These are phyloP conservation scores for Ascochyta lentis DNA, from an alignment of 2,329 filamentous ascomycete species.

Conservation along the genomic window DNA sequence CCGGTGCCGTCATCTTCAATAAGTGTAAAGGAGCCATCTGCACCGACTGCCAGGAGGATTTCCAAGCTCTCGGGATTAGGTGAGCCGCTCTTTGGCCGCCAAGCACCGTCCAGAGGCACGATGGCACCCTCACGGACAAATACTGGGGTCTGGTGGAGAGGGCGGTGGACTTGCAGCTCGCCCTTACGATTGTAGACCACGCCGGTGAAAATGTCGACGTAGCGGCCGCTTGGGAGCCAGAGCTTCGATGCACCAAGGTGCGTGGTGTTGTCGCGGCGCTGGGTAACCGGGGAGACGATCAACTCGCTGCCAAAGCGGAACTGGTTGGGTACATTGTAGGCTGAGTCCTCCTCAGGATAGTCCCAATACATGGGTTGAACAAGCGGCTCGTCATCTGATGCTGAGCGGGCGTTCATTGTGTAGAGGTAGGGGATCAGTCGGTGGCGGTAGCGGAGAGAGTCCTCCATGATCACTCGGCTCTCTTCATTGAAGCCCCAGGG, in stretches of 20 bases:
- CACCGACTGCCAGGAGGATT: constrained; percentile 55
- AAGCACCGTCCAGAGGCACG: constrained; percentile 60
- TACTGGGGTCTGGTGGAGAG: constrained; percentile 59
- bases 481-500: constrained; percentile 64
- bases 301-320: constrained; percentile 66
- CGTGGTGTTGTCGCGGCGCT: constrained; percentile 56
- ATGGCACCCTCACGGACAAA: constrained; percentile 65
- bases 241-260: constrained; percentile 57
- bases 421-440: constrained; percentile 67
- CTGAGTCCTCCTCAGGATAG: constrained; percentile 59
- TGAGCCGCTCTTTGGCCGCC: constrained; percentile 56
- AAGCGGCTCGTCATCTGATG: constrained; percentile 58
- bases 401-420: constrained; percentile 60
- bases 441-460: constrained; percentile 63
- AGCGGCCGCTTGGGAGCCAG: constrained; percentile 64
- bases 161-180: constrained; percentile 59
- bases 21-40: constrained; percentile 58
- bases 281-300: constrained; percentile 64
- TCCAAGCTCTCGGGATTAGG: constrained; percentile 57
- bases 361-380: constrained; percentile 70
- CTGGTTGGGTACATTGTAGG: constrained; percentile 64
- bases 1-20: constrained; percentile 56
- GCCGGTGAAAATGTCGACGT: constrained; percentile 66
- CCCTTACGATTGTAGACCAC: constrained; percentile 64
- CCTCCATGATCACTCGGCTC: constrained; percentile 55